These are phyloP conservation scores for Melanogaster broomeanus DNA, from an alignment of 768 basidiomycete genomes.

Conservation along the genomic window DNA sequence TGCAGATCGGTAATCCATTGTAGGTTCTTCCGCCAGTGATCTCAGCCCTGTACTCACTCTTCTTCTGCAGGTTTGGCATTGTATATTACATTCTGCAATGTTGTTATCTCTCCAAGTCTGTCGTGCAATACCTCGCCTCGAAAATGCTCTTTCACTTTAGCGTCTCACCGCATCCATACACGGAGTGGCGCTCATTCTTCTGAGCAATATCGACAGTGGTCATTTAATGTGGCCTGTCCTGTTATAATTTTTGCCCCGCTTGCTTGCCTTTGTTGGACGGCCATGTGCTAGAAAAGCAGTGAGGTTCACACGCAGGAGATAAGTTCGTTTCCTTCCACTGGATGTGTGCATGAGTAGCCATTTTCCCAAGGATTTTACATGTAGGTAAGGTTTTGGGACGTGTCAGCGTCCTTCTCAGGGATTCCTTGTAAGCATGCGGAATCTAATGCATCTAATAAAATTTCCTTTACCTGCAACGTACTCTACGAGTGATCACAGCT, in stretches of 20 bases:
- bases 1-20: slow-evolving; percentile 41
- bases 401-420: neutral
- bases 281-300: slow-evolving; percentile 31
- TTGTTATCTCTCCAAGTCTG: slow-evolving; percentile 14
- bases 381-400: slow-evolving; percentile 16
- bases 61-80: slow-evolving; percentile 27
- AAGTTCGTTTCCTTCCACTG: slow-evolving; percentile 14
- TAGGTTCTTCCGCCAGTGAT: slow-evolving; percentile 37
- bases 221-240: slow-evolving; percentile 30
- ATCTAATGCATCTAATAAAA: neutral
- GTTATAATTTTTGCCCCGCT: slow-evolving; percentile 44
- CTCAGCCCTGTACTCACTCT: slow-evolving; percentile 13
- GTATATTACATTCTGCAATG: slow-evolving; percentile 39
- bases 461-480: neutral
- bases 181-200: slow-evolving; percentile 83
- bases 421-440: neutral
- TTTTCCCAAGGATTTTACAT: neutral
- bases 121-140: slow-evolving; percentile 8
- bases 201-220: slow-evolving; percentile 62
- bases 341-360: neutral
- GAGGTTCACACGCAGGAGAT: slow-evolving; percentile 57
- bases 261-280: slow-evolving; percentile 26
- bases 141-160: slow-evolving; percentile 82
- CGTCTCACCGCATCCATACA: slow-evolving; percentile 59
- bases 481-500: slow-evolving; percentile 45